Base-by-base conservation (phyloP, 1,139 yeast genomes). In the Saccharomycopsis hybrid region DNA sequence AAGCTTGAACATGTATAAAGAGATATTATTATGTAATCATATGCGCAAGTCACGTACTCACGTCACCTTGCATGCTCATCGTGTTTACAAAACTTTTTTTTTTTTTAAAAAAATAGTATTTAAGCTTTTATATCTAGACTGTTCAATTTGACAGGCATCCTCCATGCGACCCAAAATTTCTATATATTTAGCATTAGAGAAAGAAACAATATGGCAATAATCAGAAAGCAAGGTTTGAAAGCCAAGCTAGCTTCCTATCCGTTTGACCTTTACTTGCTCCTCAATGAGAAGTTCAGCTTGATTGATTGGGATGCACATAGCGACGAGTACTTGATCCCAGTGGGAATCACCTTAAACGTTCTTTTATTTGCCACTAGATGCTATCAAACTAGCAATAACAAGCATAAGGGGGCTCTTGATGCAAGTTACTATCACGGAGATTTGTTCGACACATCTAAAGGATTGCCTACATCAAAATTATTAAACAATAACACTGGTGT, bases 251-350 rank as follows among this genome's bases (percentile, higher is more conserved):
- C 64, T 54, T 61, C 70, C 18, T 69, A 67, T 49, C 78, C 78
- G 1, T 65, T 71, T 47, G 78, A 73, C 54, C 54, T 67, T 36
- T 65, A 65, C 51, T 63, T 73, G 5, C 65, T 64, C 54, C 43
- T 70, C 43, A 71, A 73, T 55, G 78, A 73, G 56, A 44, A 62
- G 11, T 54, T 69, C 13, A 57, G 67, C 29, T 67, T 75, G 2
- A 71, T 73, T 5, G 76, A 73, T 40, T 73, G 77, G 77, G 77
- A 73, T 55, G 67, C 66, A 25, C 68, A 70, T 51, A 59, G 65
- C 33, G 57, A 57, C 3, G 56, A 65, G 2, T 52, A 65, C 11
- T 67, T 66, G 9, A 51, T 60, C 35, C 68, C 66, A 1, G 46
- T 61, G 4, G 71, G 72, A 4, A 56, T 60, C 2, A 43, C 54